phyloP scores from a whole-genome alignment of 768 basidiomycete species.

The Baorangia bicolor region DNA sequence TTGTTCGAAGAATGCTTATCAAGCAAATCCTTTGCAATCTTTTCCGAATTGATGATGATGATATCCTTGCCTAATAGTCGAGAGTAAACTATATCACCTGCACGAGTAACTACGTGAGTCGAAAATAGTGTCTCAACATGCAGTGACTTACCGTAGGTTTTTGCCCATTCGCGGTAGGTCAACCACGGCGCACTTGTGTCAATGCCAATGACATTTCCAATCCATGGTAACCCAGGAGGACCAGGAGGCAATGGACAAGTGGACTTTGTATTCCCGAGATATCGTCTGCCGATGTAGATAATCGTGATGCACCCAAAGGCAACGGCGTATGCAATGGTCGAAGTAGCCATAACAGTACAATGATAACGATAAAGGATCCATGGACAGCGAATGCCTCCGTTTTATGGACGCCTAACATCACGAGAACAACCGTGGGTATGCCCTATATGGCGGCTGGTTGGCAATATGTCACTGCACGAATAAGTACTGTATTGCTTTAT shows the following conservation, averaged over 20 bases:
- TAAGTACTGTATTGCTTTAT: too few species aligned
- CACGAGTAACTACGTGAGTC: conserved; percentile 14
- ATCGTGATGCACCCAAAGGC: background rate
- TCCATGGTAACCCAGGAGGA: too few species aligned
- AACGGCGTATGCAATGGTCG: background rate
- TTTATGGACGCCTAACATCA: background rate
- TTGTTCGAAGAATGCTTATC: conserved; percentile 5
- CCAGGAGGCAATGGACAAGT: too few species aligned
- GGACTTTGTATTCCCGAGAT: conserved; percentile 27
- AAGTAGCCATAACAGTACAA: background rate
- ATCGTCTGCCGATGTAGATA: background rate
- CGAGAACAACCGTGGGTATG: too few species aligned
- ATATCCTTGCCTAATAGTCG: conserved; percentile 1
- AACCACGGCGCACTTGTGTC: too few species aligned
- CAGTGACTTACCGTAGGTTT: conserved; percentile 27
- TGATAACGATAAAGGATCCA: background rate
- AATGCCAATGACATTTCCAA: too few species aligned
- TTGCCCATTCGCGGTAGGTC: conserved; percentile 37
- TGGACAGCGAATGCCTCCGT: background rate
- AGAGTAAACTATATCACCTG: conserved; percentile 5
- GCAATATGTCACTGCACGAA: too few species aligned
- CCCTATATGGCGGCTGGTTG: too few species aligned
- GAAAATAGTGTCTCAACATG: conserved; percentile 15
- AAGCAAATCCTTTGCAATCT: conserved; percentile 1
- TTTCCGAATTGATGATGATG: conserved; percentile 14